phyloP scores from a whole-genome alignment of 169 alveolate genomes.

The Prorocentrum cordatum region DNA sequence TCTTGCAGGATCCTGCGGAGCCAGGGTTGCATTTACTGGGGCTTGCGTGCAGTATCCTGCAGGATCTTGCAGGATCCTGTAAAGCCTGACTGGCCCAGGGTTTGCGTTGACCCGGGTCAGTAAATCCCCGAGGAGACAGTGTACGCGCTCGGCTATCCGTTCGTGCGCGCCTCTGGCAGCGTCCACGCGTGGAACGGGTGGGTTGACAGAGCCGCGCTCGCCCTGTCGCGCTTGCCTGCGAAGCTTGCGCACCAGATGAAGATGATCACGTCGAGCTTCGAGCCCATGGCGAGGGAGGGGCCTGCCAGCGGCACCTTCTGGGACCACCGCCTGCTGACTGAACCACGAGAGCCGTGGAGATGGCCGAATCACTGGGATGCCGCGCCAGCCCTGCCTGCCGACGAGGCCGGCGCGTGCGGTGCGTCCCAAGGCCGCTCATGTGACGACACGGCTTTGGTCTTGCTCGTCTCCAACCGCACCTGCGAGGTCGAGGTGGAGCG shows the following conservation, averaged over 20 bases:
- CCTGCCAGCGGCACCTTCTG: background rate
- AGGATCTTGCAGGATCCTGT: no score
- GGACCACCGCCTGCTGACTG: background rate
- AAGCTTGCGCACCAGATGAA: constrained; percentile 28
- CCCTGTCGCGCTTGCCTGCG: constrained; percentile 12
- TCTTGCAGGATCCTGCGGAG: no score
- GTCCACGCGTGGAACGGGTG: constrained; percentile 30
- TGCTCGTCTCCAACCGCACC: constrained; percentile 11
- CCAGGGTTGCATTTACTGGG: no score
- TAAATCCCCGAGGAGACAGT: background rate
- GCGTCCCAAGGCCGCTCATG: background rate
- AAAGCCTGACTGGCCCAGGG: no score
- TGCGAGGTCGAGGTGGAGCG: background rate
- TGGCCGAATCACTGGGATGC: background rate
- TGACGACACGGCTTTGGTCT: background rate
- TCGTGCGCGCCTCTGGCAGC: background rate
- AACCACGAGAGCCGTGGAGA: background rate
- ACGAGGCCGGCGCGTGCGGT: no score
- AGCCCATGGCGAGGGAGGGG: background rate
- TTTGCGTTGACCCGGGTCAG: no score
- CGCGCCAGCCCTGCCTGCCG: background rate
- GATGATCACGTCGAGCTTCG: constrained; percentile 9
- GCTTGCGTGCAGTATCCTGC: no score
- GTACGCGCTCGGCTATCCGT: background rate
- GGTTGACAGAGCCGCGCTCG: constrained; percentile 23